Percentiles rank a stretch among this genome's conserved stretches.
These are phyloP conservation scores for Pseudocercospora fuligena DNA, from an alignment of 2,329 filamentous ascomycete genomes.

Conservation along the genomic window DNA sequence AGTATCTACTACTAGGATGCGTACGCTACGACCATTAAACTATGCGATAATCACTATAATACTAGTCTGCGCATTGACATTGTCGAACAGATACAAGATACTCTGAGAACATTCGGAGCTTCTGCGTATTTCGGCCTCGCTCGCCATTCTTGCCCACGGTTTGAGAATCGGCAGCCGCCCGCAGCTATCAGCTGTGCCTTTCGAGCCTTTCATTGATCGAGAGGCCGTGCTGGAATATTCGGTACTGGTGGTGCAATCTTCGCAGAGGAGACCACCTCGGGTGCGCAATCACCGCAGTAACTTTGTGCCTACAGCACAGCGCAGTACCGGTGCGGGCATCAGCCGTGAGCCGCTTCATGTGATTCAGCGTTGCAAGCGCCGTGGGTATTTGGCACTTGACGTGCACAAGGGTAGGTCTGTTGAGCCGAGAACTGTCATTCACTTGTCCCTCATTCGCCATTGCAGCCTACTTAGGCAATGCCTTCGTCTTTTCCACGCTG, in stretches of 20 bases:
- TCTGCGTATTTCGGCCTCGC: conserved; percentile 10
- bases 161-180: conserved; percentile 7
- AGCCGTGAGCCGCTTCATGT: conserved; percentile 7
- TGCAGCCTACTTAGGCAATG: neutral
- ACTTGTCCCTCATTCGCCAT: conserved; percentile 1
- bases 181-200: neutral
- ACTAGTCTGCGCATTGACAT: too few species aligned
- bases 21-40: too few species aligned
- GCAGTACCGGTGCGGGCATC: neutral
- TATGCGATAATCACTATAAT: too few species aligned
- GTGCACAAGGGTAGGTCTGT: conserved; percentile 10
- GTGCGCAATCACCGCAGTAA: conserved; percentile 16
- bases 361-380: conserved; percentile 8
- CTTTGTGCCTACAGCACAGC: conserved; percentile 8
- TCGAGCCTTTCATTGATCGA: neutral
- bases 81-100: neutral
- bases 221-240: neutral
- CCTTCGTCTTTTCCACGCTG: neutral
- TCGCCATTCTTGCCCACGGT: conserved; percentile 7
- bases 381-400: conserved; percentile 8
- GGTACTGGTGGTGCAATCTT: neutral
- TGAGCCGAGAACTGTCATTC: neutral
- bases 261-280: neutral
- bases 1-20: too few species aligned
- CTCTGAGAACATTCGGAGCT: conserved; percentile 3